These are phyloP conservation scores for Ceraceosorus guamensis DNA, from an alignment of 1,284 basidiomycete species.

Conservation along the genomic window DNA sequence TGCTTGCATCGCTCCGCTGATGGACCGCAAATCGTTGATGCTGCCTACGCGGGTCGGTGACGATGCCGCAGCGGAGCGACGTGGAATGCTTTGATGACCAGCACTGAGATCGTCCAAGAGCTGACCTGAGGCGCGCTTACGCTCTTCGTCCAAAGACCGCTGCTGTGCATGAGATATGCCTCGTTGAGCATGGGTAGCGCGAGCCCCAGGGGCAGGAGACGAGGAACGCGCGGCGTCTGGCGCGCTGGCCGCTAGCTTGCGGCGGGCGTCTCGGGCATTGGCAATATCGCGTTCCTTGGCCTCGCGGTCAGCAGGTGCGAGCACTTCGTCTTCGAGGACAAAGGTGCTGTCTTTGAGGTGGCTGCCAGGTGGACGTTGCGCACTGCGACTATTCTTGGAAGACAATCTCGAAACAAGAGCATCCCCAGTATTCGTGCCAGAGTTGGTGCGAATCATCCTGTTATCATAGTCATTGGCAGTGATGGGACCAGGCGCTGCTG, in stretches of 20 bases:
- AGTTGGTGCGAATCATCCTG: slow-evolving; percentile 5
- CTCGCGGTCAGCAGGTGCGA: slow-evolving; percentile 18
- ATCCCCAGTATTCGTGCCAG: neutral
- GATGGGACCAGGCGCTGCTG: slow-evolving; percentile 1
- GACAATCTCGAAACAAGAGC: neutral
- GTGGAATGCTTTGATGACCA: slow-evolving; percentile 5
- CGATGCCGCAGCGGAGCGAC: slow-evolving; percentile 2
- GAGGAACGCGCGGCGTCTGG: neutral
- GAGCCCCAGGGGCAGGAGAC: too few species aligned
- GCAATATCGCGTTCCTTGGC: slow-evolving; percentile 32
- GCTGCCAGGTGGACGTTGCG: slow-evolving; percentile 7
- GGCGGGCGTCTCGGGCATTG: slow-evolving; percentile 24
- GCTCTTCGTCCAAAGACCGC: slow-evolving; percentile 7
- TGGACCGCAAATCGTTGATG: slow-evolving; percentile 9
- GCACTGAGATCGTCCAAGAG: slow-evolving; percentile 1
- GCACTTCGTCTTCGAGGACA: slow-evolving; percentile 18
- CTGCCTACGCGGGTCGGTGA: slow-evolving; percentile 7
- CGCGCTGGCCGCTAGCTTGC: slow-evolving; percentile 14
- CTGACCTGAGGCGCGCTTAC: slow-evolving; percentile 4
- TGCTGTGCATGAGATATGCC: too few species aligned
- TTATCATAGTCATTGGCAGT: slow-evolving; percentile 7
- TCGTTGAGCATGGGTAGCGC: too few species aligned
- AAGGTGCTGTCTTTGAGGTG: slow-evolving; percentile 20
- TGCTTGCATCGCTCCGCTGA: slow-evolving; percentile 13
- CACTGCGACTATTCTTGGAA: too few species aligned